Percentiles rank a stretch among this genome's conserved stretches.
Evolutionary conservation across 768 basidiomycete species (phyloP).

Genomic region (Kwoniella heveanensis): DNA sequence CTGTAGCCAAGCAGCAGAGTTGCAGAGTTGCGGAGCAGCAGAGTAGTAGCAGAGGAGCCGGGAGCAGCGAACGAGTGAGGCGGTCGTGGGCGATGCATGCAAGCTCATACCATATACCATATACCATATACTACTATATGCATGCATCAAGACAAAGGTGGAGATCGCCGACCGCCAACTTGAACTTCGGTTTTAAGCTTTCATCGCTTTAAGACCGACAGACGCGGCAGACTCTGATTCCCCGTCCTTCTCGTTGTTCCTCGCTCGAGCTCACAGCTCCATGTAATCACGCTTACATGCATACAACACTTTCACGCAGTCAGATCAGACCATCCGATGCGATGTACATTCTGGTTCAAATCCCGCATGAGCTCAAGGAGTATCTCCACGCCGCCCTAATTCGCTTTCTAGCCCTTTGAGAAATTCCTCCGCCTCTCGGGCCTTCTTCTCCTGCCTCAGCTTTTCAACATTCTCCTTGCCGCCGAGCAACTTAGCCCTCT

Average conservation of each 20-base stretch:
- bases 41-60: neutral
- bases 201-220: constrained; percentile 2
- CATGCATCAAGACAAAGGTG: too few relatives aligned
- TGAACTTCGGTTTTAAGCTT: neutral
- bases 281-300: neutral
- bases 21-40: neutral
- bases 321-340: too few relatives aligned
- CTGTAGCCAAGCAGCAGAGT: neutral
- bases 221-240: constrained; percentile 1
- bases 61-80: neutral
- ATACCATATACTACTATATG: too few relatives aligned
- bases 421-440: constrained; percentile 41
- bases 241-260: neutral
- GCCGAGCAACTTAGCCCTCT: constrained; percentile 45
- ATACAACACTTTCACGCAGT: too few relatives aligned
- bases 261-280: neutral
- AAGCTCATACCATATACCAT: too few relatives aligned
- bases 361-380: too few relatives aligned
- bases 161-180: constrained; percentile 2
- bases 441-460: constrained; percentile 32
- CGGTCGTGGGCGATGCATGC: neutral
- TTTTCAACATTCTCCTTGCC: constrained; percentile 41
- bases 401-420: constrained; percentile 36
- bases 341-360: too few relatives aligned
- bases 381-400: constrained; percentile 12